Evolutionary conservation across 495 filamentous ascomycete species (phyloP).

Genomic region (Podospora tetraspora): DNA sequence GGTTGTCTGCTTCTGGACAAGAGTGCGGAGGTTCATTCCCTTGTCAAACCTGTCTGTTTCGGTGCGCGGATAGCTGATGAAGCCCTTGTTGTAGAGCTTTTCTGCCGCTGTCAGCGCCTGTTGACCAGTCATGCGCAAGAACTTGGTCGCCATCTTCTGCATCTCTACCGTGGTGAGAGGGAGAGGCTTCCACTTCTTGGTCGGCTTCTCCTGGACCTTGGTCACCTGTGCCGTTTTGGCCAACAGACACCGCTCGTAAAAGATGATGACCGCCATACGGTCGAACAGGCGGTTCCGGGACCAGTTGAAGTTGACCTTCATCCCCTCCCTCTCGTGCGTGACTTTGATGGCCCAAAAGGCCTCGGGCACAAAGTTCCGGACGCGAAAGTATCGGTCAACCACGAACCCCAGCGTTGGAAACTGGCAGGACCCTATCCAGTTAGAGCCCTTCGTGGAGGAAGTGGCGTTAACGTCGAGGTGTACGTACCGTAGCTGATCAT

Average conservation of each 20-base stretch:
- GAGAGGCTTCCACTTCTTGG: slow-evolving; percentile 88
- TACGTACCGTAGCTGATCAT: slow-evolving; percentile 82
- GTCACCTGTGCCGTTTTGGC: slow-evolving; percentile 75
- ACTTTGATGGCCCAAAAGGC: slow-evolving; percentile 89
- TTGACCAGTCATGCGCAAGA: slow-evolving; percentile 79
- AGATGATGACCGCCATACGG: slow-evolving; percentile 68
- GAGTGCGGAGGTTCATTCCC: slow-evolving; percentile 73
- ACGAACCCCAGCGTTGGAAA: slow-evolving; percentile 97
- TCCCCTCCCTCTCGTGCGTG: slow-evolving; percentile 66
- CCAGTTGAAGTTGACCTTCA: slow-evolving; percentile 84
- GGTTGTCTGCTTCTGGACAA: slow-evolving; percentile 79
- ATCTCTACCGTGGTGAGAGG: slow-evolving; percentile 96
- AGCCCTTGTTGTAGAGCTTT: slow-evolving; percentile 85
- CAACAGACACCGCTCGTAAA: slow-evolving; percentile 77
- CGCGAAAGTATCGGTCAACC: slow-evolving; percentile 87
- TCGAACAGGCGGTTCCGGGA: slow-evolving; percentile 80
- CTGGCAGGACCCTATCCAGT: slow-evolving; percentile 74
- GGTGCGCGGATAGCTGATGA: slow-evolving; percentile 94
- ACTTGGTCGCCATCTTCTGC: slow-evolving; percentile 90
- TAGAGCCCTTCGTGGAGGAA: background rate
- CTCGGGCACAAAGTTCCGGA: slow-evolving; percentile 90
- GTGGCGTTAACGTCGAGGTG: background rate
- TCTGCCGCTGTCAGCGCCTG: slow-evolving; percentile 87
- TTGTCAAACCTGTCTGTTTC: slow-evolving; percentile 96
- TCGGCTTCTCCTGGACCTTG: slow-evolving; percentile 82